Conservation (phyloP, 129 eudicot genomes). For the Kitagawia praeruptora region DNA sequence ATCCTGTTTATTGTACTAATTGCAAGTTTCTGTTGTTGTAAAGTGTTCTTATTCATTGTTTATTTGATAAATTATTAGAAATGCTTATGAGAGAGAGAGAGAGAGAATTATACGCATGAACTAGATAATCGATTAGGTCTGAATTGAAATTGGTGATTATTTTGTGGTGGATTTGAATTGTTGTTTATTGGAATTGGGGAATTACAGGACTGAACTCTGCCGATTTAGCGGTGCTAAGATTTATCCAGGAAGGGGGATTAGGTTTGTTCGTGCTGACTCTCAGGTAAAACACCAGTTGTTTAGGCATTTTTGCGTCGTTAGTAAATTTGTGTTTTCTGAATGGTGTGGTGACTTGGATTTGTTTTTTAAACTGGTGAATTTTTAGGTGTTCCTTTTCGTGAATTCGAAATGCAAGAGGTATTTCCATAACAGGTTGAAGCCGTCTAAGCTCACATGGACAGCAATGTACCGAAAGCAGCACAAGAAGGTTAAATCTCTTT, state of each 20-base stretch:
- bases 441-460: slow-evolving; percentile 50
- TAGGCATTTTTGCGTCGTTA: not conserved
- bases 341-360: not conserved
- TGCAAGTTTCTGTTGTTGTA: not conserved
- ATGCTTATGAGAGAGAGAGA: not conserved
- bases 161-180: not conserved
- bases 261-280: slow-evolving; percentile 68
- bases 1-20: not conserved
- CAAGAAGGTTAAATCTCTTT: slow-evolving; percentile 26
- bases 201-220: slow-evolving; percentile 64
- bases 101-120: not conserved
- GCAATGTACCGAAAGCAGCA: slow-evolving; percentile 52
- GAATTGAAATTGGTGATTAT: not conserved
- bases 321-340: not conserved
- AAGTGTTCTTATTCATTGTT: not conserved
- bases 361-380: not conserved
- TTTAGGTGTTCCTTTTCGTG: slow-evolving; percentile 37
- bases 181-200: not conserved
- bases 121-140: not conserved
- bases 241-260: slow-evolving; percentile 72
- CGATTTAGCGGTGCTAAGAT: slow-evolving; percentile 81
- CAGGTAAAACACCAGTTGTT: slow-evolving; percentile 28
- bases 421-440: slow-evolving; percentile 43
- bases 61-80: not conserved
- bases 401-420: slow-evolving; percentile 53